Percentiles rank a stretch among this genome's conserved stretches.
Evolutionary conservation across 441 rosid genomes (phyloP).

Genomic region (Erodium trifolium): DNA sequence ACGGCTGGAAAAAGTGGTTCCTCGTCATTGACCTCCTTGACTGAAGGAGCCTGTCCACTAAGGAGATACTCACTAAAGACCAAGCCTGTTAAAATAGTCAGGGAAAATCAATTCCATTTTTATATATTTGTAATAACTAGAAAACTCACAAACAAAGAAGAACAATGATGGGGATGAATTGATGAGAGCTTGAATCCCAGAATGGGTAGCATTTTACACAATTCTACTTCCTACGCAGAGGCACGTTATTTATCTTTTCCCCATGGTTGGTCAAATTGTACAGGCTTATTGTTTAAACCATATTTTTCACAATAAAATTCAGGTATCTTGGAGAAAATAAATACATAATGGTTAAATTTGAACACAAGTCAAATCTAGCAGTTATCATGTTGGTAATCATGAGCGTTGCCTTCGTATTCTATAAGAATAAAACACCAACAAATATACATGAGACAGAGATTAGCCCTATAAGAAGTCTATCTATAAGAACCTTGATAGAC

Average conservation of each 20-base stretch:
- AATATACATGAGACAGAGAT: background rate
- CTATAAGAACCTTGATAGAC: background rate
- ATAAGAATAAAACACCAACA: background rate
- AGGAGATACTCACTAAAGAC: slow-evolving; percentile 89
- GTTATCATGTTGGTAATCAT: too few relatives aligned
- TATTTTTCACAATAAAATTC: background rate
- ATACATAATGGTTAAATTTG: background rate
- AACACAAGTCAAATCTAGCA: background rate
- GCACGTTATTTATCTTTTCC: background rate
- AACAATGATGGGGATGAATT: background rate
- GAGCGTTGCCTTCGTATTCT: background rate
- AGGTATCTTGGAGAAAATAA: background rate
- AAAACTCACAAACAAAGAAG: background rate
- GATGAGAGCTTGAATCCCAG: too few relatives aligned
- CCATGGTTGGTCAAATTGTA: background rate
- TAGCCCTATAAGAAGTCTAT: background rate
- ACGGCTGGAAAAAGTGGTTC: slow-evolving; percentile 77
- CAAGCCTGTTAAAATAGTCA: slow-evolving; percentile 50
- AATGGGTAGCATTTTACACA: too few relatives aligned
- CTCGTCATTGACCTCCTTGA: slow-evolving; percentile 84
- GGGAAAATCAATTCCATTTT: background rate
- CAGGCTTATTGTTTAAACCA: background rate
- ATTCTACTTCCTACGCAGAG: too few relatives aligned
- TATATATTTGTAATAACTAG: background rate
- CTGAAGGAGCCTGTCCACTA: slow-evolving; percentile 79